Conservation (phyloP, 1,139 yeast species). For the Casaregolazyma suthepensis region DNA sequence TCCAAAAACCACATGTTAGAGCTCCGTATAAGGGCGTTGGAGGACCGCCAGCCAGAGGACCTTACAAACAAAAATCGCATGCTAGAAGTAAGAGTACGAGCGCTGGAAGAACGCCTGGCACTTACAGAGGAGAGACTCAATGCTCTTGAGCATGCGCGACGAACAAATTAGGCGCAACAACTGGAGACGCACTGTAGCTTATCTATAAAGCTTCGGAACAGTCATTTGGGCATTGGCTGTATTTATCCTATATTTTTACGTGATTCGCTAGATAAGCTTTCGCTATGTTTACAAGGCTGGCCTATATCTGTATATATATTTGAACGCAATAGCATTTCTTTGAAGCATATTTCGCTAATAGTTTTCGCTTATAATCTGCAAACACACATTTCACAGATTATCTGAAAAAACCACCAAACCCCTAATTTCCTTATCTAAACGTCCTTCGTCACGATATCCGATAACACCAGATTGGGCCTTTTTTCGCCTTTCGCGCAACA, state of each 20-base stretch:
- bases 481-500: background rate
- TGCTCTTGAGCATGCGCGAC: conserved; percentile 1
- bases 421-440: background rate
- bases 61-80: conserved; percentile 21
- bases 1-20: conserved; percentile 24
- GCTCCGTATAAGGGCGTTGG: conserved; percentile 28
- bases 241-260: background rate
- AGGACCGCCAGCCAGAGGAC: conserved; percentile 22
- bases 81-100: conserved; percentile 28
- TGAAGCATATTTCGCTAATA: background rate
- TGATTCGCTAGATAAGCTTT: background rate
- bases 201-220: background rate
- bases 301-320: background rate
- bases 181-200: background rate
- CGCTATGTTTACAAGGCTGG: background rate
- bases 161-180: background rate
- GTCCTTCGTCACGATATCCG: background rate
- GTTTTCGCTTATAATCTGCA: no score
- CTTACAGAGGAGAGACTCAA: conserved; percentile 28
- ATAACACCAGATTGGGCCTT: background rate
- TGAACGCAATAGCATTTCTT: background rate
- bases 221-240: background rate
- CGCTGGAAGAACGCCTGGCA: conserved; percentile 29
- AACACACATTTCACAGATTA: no score
- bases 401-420: background rate